phyloP scores from a whole-genome alignment of 2,329 filamentous ascomycete genomes.

The Pleurostoma richardsiae region DNA sequence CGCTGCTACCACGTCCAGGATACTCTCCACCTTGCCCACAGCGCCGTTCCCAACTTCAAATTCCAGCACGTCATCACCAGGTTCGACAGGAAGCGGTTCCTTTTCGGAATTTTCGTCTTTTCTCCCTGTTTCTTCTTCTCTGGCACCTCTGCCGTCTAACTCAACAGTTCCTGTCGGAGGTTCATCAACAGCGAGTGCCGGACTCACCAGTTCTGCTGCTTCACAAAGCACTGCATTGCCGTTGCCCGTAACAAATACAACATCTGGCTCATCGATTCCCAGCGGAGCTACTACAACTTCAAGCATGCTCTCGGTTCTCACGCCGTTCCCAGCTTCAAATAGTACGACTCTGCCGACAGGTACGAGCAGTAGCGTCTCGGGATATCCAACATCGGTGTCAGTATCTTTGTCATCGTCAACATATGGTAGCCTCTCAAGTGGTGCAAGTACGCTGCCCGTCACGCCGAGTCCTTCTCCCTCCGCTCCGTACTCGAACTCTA shows the following conservation, averaged over 20 bases:
- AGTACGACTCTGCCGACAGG: too few species aligned
- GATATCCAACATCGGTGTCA: too few species aligned
- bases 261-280: too few species aligned
- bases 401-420: too few species aligned
- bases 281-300: not conserved
- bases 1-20: too few species aligned
- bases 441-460: not conserved
- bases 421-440: too few species aligned
- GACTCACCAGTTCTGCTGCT: too few species aligned
- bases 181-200: too few species aligned
- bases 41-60: not conserved
- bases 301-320: not conserved
- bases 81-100: not conserved
- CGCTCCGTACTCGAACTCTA: not conserved
- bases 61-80: not conserved
- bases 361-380: too few species aligned
- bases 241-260: too few species aligned
- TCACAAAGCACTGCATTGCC: too few species aligned
- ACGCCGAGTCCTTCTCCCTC: not conserved
- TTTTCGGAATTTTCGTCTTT: not conserved
- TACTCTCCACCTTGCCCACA: not conserved
- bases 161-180: not conserved
- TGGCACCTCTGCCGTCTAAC: not conserved
- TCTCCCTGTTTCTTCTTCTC: not conserved
- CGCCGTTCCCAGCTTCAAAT: too few species aligned